Evolutionary conservation across 768 basidiomycete genomes (phyloP).

Genomic region (Naematelia encephala): DNA sequence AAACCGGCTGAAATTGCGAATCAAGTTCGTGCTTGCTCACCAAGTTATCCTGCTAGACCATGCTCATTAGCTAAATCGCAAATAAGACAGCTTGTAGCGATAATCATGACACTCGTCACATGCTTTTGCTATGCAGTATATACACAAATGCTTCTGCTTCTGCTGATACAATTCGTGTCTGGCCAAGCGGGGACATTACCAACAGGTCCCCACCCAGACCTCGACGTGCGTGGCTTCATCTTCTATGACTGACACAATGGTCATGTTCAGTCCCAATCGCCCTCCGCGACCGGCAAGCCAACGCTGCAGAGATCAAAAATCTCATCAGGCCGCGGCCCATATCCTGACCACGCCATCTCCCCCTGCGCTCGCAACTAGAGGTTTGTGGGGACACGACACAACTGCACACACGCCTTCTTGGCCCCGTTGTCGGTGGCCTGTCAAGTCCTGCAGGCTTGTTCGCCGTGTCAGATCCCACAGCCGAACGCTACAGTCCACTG

Average conservation of each 20-base stretch:
- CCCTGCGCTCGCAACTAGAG: slow-evolving; percentile 89
- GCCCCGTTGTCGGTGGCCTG: slow-evolving; percentile 78
- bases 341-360: slow-evolving; percentile 91
- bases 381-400: slow-evolving; percentile 74
- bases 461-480: slow-evolving; percentile 84
- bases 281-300: no score
- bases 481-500: slow-evolving; percentile 89
- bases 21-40: no score
- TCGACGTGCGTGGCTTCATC: no score
- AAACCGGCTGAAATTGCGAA: no score
- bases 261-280: no score
- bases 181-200: no score
- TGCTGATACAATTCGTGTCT: neutral
- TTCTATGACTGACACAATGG: no score
- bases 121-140: neutral
- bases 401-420: slow-evolving; percentile 87
- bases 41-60: no score
- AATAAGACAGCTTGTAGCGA: neutral
- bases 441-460: slow-evolving; percentile 78
- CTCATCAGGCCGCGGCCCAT: slow-evolving; percentile 47
- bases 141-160: neutral
- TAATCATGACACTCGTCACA: neutral
- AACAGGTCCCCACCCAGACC: no score
- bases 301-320: no score
- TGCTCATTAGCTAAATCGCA: no score